Percentiles rank a stretch among this genome's conserved stretches.
Conservation (phyloP, 148 eudicot genomes). For the Cornus suecica region DNA sequence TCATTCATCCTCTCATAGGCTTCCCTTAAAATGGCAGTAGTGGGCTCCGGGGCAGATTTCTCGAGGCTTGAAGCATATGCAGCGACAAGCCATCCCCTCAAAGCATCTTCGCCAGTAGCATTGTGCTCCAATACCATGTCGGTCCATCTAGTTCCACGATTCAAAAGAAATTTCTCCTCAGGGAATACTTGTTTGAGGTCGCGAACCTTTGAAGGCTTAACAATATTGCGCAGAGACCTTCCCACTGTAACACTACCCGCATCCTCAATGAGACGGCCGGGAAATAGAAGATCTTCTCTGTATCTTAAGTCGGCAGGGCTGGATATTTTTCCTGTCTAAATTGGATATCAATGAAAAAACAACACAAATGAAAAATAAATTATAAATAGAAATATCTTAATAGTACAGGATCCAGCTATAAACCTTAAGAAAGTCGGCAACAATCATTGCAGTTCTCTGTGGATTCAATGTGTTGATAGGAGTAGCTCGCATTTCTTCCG, state of each 20-base stretch:
- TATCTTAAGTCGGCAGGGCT: slow-evolving; percentile 95
- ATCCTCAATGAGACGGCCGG: slow-evolving; percentile 77
- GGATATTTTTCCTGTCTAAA: slow-evolving; percentile 69
- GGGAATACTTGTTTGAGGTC: slow-evolving; percentile 73
- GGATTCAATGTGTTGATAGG: slow-evolving; percentile 92
- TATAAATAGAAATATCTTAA: not conserved
- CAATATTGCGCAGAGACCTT: slow-evolving; percentile 53
- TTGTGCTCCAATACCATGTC: slow-evolving; percentile 78
- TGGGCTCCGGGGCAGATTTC: slow-evolving; percentile 21
- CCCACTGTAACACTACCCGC: slow-evolving; percentile 90
- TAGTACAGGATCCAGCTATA: slow-evolving; percentile 8
- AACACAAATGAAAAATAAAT: not conserved
- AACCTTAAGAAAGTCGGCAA: slow-evolving; percentile 85
- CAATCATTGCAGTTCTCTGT: slow-evolving; percentile 91
- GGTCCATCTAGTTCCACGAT: slow-evolving; percentile 51
- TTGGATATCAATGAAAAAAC: not conserved
- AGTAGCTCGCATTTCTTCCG: slow-evolving; percentile 94
- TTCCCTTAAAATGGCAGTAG: slow-evolving; percentile 31
- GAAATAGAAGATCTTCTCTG: slow-evolving; percentile 80
- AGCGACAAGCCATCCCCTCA: slow-evolving; percentile 95
- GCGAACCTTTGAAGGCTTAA: slow-evolving; percentile 64
- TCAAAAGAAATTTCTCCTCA: slow-evolving; percentile 71
- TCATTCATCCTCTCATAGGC: slow-evolving; percentile 82
- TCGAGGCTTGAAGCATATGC: slow-evolving; percentile 60
- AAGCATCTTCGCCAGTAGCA: slow-evolving; percentile 93